Conservation (phyloP, 345 rosid species). For the Pugionium dolabratum region DNA sequence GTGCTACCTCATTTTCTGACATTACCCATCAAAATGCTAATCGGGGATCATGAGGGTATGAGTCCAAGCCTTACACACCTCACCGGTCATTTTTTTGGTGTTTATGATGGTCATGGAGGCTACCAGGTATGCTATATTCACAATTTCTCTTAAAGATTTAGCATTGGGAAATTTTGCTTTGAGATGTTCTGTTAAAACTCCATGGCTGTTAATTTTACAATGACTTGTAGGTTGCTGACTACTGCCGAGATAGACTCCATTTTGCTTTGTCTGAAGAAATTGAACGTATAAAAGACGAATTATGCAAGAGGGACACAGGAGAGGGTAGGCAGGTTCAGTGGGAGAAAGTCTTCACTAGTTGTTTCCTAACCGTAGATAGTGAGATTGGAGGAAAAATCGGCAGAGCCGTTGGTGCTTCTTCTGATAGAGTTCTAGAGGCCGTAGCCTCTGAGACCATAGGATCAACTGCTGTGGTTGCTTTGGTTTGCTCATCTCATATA, state of each 20-base stretch:
- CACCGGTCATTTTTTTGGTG: constrained; percentile 87
- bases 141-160: neutral
- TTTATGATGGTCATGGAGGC: constrained; percentile 99
- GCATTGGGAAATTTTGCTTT: neutral
- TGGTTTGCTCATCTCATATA: constrained; percentile 82
- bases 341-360: constrained; percentile 73
- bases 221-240: constrained; percentile 75
- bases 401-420: constrained; percentile 27
- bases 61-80: constrained; percentile 54
- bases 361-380: constrained; percentile 75
- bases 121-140: constrained; percentile 57
- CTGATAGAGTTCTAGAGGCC: constrained; percentile 45
- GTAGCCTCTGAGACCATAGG: constrained; percentile 95
- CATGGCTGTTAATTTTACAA: neutral
- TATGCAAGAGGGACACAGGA: constrained; percentile 47
- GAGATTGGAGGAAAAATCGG: constrained; percentile 67
- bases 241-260: constrained; percentile 75
- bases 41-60: constrained; percentile 64
- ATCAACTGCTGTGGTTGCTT: constrained; percentile 90
- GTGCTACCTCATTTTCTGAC: constrained; percentile 62
- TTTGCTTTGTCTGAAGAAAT: constrained; percentile 70
- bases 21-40: constrained; percentile 77
- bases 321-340: constrained; percentile 76
- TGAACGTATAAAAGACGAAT: constrained; percentile 46
- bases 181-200: neutral